These are phyloP conservation scores for Xylariaceae sp. DNA, from an alignment of 2,329 filamentous ascomycete genomes.

Conservation along the genomic window DNA sequence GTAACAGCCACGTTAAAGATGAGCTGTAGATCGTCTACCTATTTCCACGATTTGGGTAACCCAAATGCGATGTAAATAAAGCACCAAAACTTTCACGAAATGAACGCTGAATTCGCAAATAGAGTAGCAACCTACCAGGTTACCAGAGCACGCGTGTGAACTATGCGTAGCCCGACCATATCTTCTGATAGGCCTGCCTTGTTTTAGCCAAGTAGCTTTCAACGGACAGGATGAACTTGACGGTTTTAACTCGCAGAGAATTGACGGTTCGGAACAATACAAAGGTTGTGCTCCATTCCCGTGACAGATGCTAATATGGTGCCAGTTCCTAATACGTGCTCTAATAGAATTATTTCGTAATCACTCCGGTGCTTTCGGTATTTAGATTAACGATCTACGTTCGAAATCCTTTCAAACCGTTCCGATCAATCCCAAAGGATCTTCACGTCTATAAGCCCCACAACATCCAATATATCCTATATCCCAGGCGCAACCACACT, in stretches of 20 bases:
- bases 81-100: conserved; percentile 10
- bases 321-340: too few relatives aligned
- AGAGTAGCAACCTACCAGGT: neutral
- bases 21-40: conserved; percentile 40
- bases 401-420: too few relatives aligned
- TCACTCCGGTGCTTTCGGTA: too few relatives aligned
- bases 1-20: conserved; percentile 38
- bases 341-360: too few relatives aligned
- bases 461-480: neutral
- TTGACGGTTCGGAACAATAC: too few relatives aligned
- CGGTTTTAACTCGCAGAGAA: neutral
- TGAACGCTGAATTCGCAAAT: conserved; percentile 15
- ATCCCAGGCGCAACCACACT: neutral
- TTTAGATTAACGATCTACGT: too few relatives aligned
- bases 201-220: neutral
- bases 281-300: too few relatives aligned
- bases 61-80: conserved; percentile 11
- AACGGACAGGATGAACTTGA: neutral
- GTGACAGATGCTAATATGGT: too few relatives aligned
- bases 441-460: too few relatives aligned
- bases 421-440: too few relatives aligned
- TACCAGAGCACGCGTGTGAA: neutral
- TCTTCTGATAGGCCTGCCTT: neutral
- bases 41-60: conserved; percentile 2
- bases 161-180: neutral